These are phyloP conservation scores for Apiotrichum montevideense DNA, from an alignment of 1,284 basidiomycete species.

Conservation along the genomic window DNA sequence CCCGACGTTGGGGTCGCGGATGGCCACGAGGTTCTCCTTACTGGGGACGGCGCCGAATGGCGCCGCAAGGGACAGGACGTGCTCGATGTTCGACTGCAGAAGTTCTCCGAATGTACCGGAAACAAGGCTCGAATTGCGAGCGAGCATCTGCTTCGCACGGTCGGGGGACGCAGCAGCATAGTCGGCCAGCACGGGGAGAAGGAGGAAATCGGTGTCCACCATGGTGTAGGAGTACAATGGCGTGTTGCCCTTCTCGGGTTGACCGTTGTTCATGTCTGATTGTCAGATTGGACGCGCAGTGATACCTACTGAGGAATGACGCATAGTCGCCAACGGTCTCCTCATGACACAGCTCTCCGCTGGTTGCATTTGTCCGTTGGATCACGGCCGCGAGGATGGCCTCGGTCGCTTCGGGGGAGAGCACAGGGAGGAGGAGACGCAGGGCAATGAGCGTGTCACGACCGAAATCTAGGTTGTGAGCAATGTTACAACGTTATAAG, in stretches of 20 bases:
- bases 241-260: constrained; percentile 45
- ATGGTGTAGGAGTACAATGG: constrained; percentile 49
- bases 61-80: constrained; percentile 35
- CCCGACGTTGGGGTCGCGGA: constrained; percentile 45
- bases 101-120: constrained; percentile 47
- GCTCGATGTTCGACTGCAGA: constrained; percentile 20
- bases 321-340: constrained; percentile 45
- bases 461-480: constrained; percentile 42
- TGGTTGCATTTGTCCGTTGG: constrained; percentile 45
- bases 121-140: constrained; percentile 41
- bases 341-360: constrained; percentile 50
- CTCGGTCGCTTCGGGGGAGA: constrained; percentile 48
- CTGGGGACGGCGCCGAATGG: constrained; percentile 45
- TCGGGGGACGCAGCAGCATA: constrained; percentile 37
- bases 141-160: constrained; percentile 34
- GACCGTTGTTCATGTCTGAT: constrained; percentile 42
- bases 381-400: constrained; percentile 49
- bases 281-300: constrained; percentile 23
- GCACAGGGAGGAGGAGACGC: constrained; percentile 47
- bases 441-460: constrained; percentile 50
- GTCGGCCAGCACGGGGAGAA: constrained; percentile 49
- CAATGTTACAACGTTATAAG: background rate
- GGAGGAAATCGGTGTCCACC: constrained; percentile 50
- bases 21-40: constrained; percentile 40
- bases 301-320: constrained; percentile 19